These are phyloP conservation scores for Wickerhamomyces alni DNA, from an alignment of 805 yeast genomes.

Conservation along the genomic window DNA sequence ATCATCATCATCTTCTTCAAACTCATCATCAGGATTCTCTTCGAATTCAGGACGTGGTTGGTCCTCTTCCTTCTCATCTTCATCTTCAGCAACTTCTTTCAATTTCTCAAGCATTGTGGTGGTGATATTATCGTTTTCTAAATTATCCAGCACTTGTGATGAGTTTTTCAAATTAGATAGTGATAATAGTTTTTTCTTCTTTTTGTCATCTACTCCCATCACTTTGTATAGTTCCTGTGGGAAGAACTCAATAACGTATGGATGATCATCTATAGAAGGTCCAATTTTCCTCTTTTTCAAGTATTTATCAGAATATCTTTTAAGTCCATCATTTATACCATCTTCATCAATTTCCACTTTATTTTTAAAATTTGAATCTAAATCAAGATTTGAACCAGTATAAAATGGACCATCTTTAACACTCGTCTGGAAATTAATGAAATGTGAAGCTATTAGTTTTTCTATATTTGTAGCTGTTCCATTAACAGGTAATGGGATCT, in stretches of 20 bases:
- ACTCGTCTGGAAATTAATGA: constrained; percentile 45
- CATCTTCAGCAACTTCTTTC: constrained; percentile 43
- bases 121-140: constrained; percentile 24
- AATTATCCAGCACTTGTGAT: constrained; percentile 16
- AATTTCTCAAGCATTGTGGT: constrained; percentile 40
- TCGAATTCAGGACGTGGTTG: constrained; percentile 30
- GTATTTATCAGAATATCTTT: constrained; percentile 78
- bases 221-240: constrained; percentile 73
- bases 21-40: constrained; percentile 50
- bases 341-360: constrained; percentile 29
- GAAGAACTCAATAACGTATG: constrained; percentile 62
- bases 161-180: constrained; percentile 28
- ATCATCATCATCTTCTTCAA: constrained; percentile 56
- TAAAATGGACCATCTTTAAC: constrained; percentile 62
- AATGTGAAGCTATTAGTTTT: constrained; percentile 45
- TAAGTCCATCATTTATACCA: constrained; percentile 59
- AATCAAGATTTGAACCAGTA: constrained; percentile 45
- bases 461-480: constrained; percentile 51
- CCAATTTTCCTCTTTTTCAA: constrained; percentile 65
- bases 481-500: constrained; percentile 55
- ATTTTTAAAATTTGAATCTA: constrained; percentile 19
- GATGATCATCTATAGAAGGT: constrained; percentile 70
- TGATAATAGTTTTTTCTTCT: constrained; percentile 43
- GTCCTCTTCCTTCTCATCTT: constrained; percentile 35
- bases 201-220: constrained; percentile 56